Evolutionary conservation across 306 rosid species (phyloP), one percentile per base, ranked within the genome.

Genomic region (Citrullus colocynthis): DNA sequence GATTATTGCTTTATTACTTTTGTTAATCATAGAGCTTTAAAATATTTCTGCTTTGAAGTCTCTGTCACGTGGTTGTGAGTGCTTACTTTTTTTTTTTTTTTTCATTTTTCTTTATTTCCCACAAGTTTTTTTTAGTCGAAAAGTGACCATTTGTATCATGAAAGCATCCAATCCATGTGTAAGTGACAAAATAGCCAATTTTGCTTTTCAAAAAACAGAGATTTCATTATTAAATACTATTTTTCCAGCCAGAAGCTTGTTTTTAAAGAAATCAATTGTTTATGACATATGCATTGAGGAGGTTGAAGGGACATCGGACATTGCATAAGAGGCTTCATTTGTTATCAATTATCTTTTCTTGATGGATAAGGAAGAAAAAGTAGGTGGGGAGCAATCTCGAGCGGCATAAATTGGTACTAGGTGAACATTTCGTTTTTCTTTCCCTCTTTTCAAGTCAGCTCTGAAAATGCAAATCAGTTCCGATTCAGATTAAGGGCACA

Each of bases 31-130:
- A 24, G 16, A 69, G 67, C 75, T 37, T 79, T 70, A 49, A 52
- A 76, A 24, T 37, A 65, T 30, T 34, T 57, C 28, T 39, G 84
- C 80, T 81, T 69, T 74, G 81, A 81, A 59, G 85, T 83, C 84
- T 34, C 57, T 16, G 44, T 88, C 93, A 85, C 87, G 88, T 82
- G 91, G 89, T 14, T 74, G 84, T 57, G 73, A 86, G 73, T 83
- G 84, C 83, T 56, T n/a, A 79, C 73, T 55, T 56, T 56, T 34
- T 17, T 44, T 2, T 9, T 44, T 9, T 9, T 9, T 44, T 9
- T 44, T 8, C 3, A 9, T 9, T 44, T 49, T 64, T 36, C 44
- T 24, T 61, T 16, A 65, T 37, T 80, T 52, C 58, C 16, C 69
- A 8, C 3, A 48, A 67, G 74, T 48, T 51, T 24, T 13, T 51